Evolutionary conservation across 306 rosid species (phyloP), one percentile per base, ranked within the genome.

Genomic region (Pyrus pyrifolia): DNA sequence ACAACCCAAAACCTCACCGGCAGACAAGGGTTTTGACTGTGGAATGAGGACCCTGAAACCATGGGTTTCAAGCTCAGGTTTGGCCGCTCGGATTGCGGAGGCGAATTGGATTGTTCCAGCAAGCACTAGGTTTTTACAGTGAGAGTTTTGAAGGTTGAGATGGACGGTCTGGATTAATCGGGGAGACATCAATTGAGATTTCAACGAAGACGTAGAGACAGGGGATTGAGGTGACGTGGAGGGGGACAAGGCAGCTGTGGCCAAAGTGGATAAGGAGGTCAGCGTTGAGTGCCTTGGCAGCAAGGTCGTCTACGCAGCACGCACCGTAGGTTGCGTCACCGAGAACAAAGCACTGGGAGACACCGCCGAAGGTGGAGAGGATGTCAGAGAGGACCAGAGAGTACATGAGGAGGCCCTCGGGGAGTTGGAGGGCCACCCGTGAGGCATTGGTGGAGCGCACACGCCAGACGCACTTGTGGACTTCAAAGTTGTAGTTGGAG

Each of bases 341-440:
- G 23, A 93, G 90, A 61, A 93, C 80, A 79, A 81, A 90, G 79
- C 94, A 89, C 59, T 86, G 84, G 7, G 82, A 45, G 76, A 88
- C 98, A 1, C 74, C 81, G 45, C 90, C 90, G 76, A 87, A 89
- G 62, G 93, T 79, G 78, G 98, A 85, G 87, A 93, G 82, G 83
- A 93, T 93, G 65, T 93, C 96, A 38, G 98, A 89, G 73, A 93
- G 87, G 14, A 85, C 82, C 17, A 93, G 88, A 29, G 98, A 91
- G 82, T 89, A 93, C 96, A 93, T 93, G 80, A 93, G 98, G 66
- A 93, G 96, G 38, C 98, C 98, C 76, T 93, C 98, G 1, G 98
- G 96, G 57, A 91, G 90, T 67, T 91, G 96, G 27, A 93, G 95
- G 15, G 96, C 96, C 29, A 93, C 85, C 62, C 90, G 89, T 68